phyloP scores from a whole-genome alignment of 2,329 filamentous ascomycete genomes.

The Seiridium cupressi region DNA sequence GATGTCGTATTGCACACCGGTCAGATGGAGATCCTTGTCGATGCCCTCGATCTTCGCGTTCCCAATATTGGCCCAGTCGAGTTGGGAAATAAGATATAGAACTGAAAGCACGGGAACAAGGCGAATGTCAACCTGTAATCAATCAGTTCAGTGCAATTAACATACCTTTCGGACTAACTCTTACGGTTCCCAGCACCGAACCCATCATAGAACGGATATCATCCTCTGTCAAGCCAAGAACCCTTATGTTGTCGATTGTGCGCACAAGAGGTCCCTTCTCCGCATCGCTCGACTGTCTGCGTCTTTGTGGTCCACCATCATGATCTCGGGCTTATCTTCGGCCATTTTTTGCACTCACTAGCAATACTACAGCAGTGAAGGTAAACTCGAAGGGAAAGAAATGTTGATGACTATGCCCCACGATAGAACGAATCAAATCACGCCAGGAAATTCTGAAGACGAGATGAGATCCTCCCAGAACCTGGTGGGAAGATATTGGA shows the following conservation, averaged over 20 bases:
- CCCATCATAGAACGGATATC: slow-evolving; percentile 25
- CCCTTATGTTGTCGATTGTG: slow-evolving; percentile 25
- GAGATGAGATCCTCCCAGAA: too few relatives aligned
- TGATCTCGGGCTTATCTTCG: slow-evolving; percentile 1
- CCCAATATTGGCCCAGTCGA: slow-evolving; percentile 47
- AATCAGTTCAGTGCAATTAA: not conserved
- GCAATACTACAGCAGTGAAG: too few relatives aligned
- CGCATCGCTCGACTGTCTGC: not conserved
- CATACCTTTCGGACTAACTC: slow-evolving; percentile 22
- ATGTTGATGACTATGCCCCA: too few relatives aligned
- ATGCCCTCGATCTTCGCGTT: slow-evolving; percentile 45
- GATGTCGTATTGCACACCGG: slow-evolving; percentile 54
- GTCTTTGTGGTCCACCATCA: not conserved
- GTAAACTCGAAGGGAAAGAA: too few relatives aligned
- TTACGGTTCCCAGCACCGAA: slow-evolving; percentile 19
- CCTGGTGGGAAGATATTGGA: too few relatives aligned
- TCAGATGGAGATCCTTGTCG: slow-evolving; percentile 46
- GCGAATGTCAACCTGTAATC: slow-evolving; percentile 25
- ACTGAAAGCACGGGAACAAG: slow-evolving; percentile 47
- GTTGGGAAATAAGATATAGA: slow-evolving; percentile 52
- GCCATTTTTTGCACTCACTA: not conserved
- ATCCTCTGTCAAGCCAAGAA: slow-evolving; percentile 26
- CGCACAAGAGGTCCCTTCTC: not conserved
- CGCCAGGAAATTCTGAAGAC: too few relatives aligned
- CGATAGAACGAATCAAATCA: too few relatives aligned